Base-by-base conservation (phyloP, 1,139 yeast genomes). In the Hemisphaericaspora xylanilytica region DNA sequence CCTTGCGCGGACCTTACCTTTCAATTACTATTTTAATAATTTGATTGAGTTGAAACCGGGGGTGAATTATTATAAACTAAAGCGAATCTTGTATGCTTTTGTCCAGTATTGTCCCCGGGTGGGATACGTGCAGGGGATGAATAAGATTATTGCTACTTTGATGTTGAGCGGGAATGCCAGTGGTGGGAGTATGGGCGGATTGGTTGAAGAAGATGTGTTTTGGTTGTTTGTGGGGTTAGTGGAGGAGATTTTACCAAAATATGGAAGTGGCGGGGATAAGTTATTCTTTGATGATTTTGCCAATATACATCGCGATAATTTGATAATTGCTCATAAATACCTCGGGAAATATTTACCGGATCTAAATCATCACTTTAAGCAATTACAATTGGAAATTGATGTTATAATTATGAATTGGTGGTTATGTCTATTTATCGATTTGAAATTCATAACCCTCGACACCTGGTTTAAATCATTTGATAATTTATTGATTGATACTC, bases 61-160 rank as follows among this genome's bases (percentile, higher is more conserved):
- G 0, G 80, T 81, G 0, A 80, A 80, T 16, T 70, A 71, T 30
- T 63, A 59, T 35, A 74, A 73, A 41, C 54, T 79, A 27, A 64
- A 75, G 33, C 59, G 76, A 11, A 71, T 79, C 2, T 58, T 79
- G 32, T 67, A 73, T 34, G 82, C 83, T 0, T 78, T 73, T 50
- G 71, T 74, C n/a, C 62, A 71, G 6, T 68, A 73, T 45, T 67
- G 69, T 41, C 73, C 78, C 0, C 64, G 63, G 1, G 64, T 78
- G 32, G 84, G 85, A 0, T 79, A 79, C 49, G 75, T 79, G 40
- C 85, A 79, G 50, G 85, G 85, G 0, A 78, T 79, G 85, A 79
- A 79, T 49, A 73, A 78, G 48, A 73, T 79, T 20, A 74, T 75
- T 4, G 85, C 81, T 0, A 75, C 74, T 36, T 50, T 79, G 7